Conservation (phyloP, 805 yeast genomes). For the Isabelozyma rhagii region DNA sequence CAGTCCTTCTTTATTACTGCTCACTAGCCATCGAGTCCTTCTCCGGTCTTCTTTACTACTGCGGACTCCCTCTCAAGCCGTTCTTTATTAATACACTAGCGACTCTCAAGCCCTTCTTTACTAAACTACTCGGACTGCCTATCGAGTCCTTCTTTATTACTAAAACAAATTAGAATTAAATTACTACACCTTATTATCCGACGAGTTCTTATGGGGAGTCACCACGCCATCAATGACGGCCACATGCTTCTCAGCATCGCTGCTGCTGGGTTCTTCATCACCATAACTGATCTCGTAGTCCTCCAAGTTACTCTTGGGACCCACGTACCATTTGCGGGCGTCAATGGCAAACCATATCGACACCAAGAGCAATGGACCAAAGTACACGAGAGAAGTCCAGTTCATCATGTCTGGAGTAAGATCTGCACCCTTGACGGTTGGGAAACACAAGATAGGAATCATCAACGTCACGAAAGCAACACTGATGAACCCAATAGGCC, state of each 20-base stretch:
- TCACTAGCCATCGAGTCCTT: too few species aligned
- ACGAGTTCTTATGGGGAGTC: neutral
- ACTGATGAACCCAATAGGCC: slow-evolving; percentile 48
- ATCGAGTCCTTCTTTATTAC: too few species aligned
- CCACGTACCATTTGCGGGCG: slow-evolving; percentile 59
- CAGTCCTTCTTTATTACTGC: too few species aligned
- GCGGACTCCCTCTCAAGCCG: too few species aligned
- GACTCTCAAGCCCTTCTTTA: too few species aligned
- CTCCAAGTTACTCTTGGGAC: slow-evolving; percentile 56
- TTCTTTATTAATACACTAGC: too few species aligned
- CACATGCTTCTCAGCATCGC: neutral
- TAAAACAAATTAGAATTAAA: too few species aligned
- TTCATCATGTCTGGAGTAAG: slow-evolving; percentile 48
- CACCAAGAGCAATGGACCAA: slow-evolving; percentile 56
- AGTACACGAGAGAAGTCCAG: slow-evolving; percentile 62
- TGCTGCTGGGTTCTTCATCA: slow-evolving; percentile 3
- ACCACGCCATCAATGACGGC: neutral
- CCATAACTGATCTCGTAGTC: slow-evolving; percentile 26
- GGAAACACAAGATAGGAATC: slow-evolving; percentile 63
- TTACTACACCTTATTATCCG: neutral
- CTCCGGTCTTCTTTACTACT: too few species aligned
- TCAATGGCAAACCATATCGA: slow-evolving; percentile 47
- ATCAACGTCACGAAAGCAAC: slow-evolving; percentile 49
- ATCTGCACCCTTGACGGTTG: slow-evolving; percentile 33
- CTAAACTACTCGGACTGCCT: too few species aligned